phyloP scores from a whole-genome alignment of 1,284 basidiomycete genomes.

The Apiotrichum porosum region DNA sequence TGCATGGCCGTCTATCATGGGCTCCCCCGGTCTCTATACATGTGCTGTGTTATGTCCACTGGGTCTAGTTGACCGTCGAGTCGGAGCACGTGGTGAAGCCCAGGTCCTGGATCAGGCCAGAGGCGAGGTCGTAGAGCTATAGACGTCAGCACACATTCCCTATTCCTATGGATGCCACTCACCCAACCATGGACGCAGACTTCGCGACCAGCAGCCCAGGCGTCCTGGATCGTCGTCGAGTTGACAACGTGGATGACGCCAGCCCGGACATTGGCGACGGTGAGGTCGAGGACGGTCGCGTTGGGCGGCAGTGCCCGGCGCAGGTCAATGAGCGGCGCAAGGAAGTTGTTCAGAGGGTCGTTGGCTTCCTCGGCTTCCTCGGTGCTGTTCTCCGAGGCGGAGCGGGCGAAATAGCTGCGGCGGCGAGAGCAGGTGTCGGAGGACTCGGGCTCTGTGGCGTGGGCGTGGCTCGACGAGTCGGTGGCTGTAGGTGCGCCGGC shows the following conservation, averaged over 20 bases:
- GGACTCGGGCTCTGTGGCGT: constrained; percentile 35
- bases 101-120: constrained; percentile 67
- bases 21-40: too few relatives aligned
- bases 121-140: constrained; percentile 69
- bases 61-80: too few relatives aligned
- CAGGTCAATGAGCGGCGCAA: constrained; percentile 63
- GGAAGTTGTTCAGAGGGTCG: constrained; percentile 63
- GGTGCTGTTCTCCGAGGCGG: constrained; percentile 33
- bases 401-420: constrained; percentile 62
- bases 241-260: constrained; percentile 68
- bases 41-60: too few relatives aligned
- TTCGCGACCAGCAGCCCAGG: constrained; percentile 63
- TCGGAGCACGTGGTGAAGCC: too few relatives aligned
- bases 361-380: constrained; percentile 30
- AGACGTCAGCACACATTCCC: too few relatives aligned
- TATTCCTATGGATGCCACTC: too few relatives aligned
- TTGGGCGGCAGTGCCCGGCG: constrained; percentile 54
- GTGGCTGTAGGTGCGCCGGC: constrained; percentile 2
- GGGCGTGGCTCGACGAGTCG: neutral
- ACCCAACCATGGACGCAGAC: constrained; percentile 78
- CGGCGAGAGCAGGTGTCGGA: constrained; percentile 74
- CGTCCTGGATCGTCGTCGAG: constrained; percentile 55
- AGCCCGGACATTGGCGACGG: constrained; percentile 69
- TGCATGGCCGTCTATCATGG: too few relatives aligned
- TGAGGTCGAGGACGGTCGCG: constrained; percentile 55